Base-by-base conservation (phyloP, 2,329 filamentous ascomycete species). In the Aspergillus fijiensis region DNA sequence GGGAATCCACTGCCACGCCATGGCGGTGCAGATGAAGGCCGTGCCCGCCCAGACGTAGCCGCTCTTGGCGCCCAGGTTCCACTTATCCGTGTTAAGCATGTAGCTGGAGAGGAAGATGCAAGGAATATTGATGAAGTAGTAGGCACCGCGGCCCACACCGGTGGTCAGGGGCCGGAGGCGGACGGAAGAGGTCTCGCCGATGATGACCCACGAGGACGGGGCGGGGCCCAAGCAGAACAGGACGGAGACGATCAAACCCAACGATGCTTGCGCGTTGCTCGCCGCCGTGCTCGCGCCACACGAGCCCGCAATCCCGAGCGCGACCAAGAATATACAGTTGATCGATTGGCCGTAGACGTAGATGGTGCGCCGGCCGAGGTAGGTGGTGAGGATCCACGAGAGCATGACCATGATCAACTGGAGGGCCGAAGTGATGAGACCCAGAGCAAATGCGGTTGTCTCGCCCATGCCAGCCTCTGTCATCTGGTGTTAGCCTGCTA, bases 301-400 rank as follows among this genome's bases (percentile, higher is more conserved):
- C 6, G 85, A 87, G 61, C 70, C 86, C 1, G 84, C 84, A 63
- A 89, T 77, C 72, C 86, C 87, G 27, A 89, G 84, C 5, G 77
- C 76, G 61, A 89, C 56, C 12, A 88, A 77, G 65, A 88, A 79
- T 42, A 70, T 66, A 55, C 77, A 76, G 75, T 86, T 87, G 74
- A 82, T 79, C 39, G 75, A 69, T 29, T 82, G 82, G 62, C 86
- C 86, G 76, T 81, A 87, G 58, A 88, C 77, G 72, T 88, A 89
- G 73, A 89, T 87, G 39, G 83, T 82, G 56, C 86, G 85, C 60
- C 86, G 83, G 70, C 86, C 85, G 56, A 86, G 79, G 73, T 86
- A 88, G 1, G 83, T 82, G 14, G 85, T 89, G 53, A 89, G 81
- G 58, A 88, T 75, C 87, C 87, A 89, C 60, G 86, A 89, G 48